Conservation (phyloP, 208 protist species). For the Leishmania turanica region DNA sequence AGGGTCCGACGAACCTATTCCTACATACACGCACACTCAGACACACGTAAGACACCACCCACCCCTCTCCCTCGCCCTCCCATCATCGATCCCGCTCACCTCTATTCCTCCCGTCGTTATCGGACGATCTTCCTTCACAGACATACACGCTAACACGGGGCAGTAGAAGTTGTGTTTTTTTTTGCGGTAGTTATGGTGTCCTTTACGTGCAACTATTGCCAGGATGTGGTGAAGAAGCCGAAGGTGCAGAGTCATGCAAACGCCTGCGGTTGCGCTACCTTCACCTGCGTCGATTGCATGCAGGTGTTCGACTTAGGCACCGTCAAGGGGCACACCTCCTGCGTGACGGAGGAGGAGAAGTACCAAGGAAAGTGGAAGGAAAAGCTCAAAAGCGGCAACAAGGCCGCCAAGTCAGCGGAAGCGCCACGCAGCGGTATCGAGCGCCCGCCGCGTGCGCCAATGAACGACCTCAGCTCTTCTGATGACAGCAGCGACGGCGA, state of each 20-base stretch:
- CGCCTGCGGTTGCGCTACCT: constrained; percentile 53
- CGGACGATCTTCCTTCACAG: neutral
- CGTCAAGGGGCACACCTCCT: constrained; percentile 83
- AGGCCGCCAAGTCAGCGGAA: neutral
- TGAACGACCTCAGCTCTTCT: constrained; percentile 49
- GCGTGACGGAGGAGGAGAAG: constrained; percentile 85
- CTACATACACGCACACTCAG: neutral
- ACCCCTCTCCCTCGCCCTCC: too few species aligned
- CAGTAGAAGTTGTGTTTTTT: neutral
- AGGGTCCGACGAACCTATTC: neutral
- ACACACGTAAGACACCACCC: neutral
- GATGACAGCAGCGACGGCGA: constrained; percentile 42
- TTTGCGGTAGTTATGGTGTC: constrained; percentile 70
- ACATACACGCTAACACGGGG: neutral
- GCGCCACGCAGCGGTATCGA: constrained; percentile 15
- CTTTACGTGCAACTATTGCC: constrained; percentile 85
- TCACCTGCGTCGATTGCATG: constrained; percentile 93
- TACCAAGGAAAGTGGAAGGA: constrained; percentile 86
- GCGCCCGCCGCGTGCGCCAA: constrained; percentile 41
- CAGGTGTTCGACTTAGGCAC: constrained; percentile 68
- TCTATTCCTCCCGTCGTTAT: neutral
- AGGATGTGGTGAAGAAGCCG: constrained; percentile 92
- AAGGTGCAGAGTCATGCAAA: constrained; percentile 74
- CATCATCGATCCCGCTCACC: neutral
- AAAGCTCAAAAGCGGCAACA: constrained; percentile 33